Percentiles rank a stretch among this genome's conserved stretches.
Evolutionary conservation across 1,284 basidiomycete genomes (phyloP).

Genomic region (Trichosporon coremiiforme): DNA sequence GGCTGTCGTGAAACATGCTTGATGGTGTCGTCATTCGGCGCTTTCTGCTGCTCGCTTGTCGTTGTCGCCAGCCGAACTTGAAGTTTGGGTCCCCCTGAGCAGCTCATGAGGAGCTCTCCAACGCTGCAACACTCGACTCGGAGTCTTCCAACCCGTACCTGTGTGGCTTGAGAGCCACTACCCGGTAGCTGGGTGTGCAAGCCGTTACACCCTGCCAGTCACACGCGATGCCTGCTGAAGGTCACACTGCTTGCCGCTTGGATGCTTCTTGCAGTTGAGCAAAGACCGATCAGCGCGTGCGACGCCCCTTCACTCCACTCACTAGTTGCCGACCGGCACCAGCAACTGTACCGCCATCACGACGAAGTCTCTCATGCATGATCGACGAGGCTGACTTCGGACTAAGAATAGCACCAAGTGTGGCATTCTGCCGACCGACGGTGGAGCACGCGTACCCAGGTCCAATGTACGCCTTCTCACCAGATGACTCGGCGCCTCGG

Average conservation of each 20-base stretch:
- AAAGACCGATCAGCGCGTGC: not conserved
- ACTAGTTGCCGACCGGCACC: not conserved
- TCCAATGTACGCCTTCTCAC: not conserved
- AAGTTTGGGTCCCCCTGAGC: not conserved
- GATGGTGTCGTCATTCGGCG: constrained; percentile 6
- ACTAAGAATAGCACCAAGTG: not conserved
- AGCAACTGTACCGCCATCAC: not conserved
- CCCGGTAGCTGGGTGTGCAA: not conserved
- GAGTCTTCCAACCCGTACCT: not conserved
- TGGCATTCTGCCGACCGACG: not conserved
- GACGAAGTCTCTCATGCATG: not conserved
- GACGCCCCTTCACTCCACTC: not conserved
- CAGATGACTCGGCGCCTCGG: not conserved
- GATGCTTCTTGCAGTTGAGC: not conserved
- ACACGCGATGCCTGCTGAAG: not conserved
- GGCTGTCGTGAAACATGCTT: constrained; percentile 10
- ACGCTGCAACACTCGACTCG: not conserved
- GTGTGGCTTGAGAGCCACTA: not conserved
- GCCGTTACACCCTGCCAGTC: not conserved
- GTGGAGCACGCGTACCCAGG: not conserved
- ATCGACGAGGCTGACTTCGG: not conserved
- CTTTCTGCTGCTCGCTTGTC: not conserved
- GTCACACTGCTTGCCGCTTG: not conserved
- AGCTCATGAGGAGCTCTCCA: not conserved
- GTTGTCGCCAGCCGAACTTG: not conserved